These are phyloP conservation scores for Diplodia mutila DNA, from an alignment of 2,329 filamentous ascomycete species.

Conservation along the genomic window DNA sequence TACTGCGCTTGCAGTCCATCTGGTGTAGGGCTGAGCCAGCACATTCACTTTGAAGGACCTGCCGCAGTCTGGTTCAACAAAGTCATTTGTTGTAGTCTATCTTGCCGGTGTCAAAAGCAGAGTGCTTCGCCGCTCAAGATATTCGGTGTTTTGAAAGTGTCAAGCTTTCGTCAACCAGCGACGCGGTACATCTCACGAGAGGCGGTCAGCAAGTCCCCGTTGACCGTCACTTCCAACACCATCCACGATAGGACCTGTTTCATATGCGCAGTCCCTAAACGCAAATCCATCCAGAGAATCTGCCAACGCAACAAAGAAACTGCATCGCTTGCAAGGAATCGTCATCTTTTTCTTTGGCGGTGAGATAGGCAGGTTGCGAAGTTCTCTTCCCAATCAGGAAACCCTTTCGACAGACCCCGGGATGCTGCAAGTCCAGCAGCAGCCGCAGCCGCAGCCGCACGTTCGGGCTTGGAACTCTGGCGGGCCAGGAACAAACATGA, in stretches of 20 bases:
- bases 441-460: not conserved
- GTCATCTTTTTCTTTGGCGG: slow-evolving; percentile 11
- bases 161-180: not conserved
- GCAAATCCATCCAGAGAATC: not conserved
- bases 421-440: slow-evolving; percentile 11
- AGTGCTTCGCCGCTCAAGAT: not conserved
- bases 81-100: not conserved
- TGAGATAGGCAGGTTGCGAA: not conserved
- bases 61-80: too few relatives aligned
- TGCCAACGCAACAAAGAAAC: slow-evolving; percentile 22
- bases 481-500: not conserved
- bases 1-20: not conserved
- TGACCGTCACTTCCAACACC: slow-evolving; percentile 14
- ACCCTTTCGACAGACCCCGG: not conserved
- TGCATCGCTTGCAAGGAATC: slow-evolving; percentile 9
- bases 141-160: not conserved
- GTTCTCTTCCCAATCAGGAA: slow-evolving; percentile 1
- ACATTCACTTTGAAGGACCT: not conserved
- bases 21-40: slow-evolving; percentile 1
- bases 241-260: slow-evolving; percentile 23
- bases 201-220: slow-evolving; percentile 25
- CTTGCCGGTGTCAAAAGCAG: not conserved
- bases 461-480: not conserved
- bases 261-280: slow-evolving; percentile 23
- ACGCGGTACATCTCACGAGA: not conserved